These are phyloP conservation scores for Salix exigua DNA, from an alignment of 345 rosid species.

Conservation along the genomic window DNA sequence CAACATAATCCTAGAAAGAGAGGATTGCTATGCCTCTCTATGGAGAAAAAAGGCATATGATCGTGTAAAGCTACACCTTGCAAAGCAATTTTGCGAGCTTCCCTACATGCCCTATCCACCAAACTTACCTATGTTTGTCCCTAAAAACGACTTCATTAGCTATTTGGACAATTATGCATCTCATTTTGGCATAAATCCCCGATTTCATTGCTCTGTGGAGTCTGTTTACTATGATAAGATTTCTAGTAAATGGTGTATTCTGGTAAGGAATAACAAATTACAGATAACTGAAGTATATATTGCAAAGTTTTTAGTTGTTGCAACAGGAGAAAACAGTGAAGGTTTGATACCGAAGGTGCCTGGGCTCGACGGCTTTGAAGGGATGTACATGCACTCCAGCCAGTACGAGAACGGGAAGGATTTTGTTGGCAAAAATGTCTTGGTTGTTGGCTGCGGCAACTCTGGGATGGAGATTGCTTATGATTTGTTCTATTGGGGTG, in stretches of 20 bases:
- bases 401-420: conserved; percentile 5
- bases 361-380: conserved; percentile 15
- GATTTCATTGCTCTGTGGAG: conserved; percentile 7
- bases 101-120: conserved; percentile 18
- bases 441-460: conserved; percentile 26
- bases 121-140: not conserved
- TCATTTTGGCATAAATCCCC: conserved; percentile 4
- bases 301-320: conserved; percentile 18
- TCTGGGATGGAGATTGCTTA: conserved; percentile 26
- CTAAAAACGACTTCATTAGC: conserved; percentile 7
- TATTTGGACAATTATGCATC: conserved; percentile 20
- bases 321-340: conserved; percentile 23
- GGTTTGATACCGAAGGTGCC: conserved; percentile 5
- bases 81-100: conserved; percentile 22
- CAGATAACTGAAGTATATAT: not conserved
- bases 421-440: conserved; percentile 8
- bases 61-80: conserved; percentile 18
- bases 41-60: conserved; percentile 24
- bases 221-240: not conserved
- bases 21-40: conserved; percentile 17
- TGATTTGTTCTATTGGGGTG: conserved; percentile 9
- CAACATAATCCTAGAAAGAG: conserved; percentile 18
- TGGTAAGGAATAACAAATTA: not conserved
- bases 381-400: conserved; percentile 12
- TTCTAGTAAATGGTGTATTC: conserved; percentile 8